A percentile compares a stretch with the other conserved stretches of the same genome.
Conservation (phyloP, 2,329 filamentous ascomycete genomes). For the Phaeosphaeria sp. region DNA sequence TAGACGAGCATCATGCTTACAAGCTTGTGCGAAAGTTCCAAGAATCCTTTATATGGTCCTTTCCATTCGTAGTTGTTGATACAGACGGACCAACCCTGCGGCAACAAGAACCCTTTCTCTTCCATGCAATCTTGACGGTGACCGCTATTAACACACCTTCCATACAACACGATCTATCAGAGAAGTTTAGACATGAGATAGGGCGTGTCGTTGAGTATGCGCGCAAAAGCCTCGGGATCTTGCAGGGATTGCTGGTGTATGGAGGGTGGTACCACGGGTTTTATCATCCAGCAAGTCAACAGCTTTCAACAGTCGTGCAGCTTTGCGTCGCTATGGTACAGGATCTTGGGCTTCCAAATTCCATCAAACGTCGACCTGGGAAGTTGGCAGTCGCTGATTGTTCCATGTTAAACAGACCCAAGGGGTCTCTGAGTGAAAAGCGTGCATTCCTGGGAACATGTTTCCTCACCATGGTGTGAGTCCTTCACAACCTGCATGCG, state of each 20-base stretch:
- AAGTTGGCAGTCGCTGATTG: background rate
- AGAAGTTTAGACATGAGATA: constrained; percentile 35
- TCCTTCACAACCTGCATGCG: background rate
- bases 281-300: constrained; percentile 32
- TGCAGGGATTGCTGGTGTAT: constrained; percentile 49
- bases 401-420: background rate
- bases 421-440: constrained; percentile 12
- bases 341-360: constrained; percentile 36
- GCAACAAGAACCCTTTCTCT: constrained; percentile 41
- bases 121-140: constrained; percentile 42
- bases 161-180: constrained; percentile 35
- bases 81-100: constrained; percentile 18
- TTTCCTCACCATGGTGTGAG: constrained; percentile 24
- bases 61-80: constrained; percentile 33
- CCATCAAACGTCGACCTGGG: background rate
- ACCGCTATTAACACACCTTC: constrained; percentile 27
- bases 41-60: constrained; percentile 17
- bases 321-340: constrained; percentile 46
- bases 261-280: constrained; percentile 47
- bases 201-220: constrained; percentile 40
- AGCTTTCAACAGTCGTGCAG: constrained; percentile 43
- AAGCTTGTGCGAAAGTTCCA: constrained; percentile 22
- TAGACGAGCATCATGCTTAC: constrained; percentile 15
- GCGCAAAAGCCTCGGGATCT: constrained; percentile 47
- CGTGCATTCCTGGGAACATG: constrained; percentile 30